These are phyloP conservation scores for Annulohypoxylon stygium DNA, from an alignment of 495 filamentous ascomycete genomes.

Conservation along the genomic window DNA sequence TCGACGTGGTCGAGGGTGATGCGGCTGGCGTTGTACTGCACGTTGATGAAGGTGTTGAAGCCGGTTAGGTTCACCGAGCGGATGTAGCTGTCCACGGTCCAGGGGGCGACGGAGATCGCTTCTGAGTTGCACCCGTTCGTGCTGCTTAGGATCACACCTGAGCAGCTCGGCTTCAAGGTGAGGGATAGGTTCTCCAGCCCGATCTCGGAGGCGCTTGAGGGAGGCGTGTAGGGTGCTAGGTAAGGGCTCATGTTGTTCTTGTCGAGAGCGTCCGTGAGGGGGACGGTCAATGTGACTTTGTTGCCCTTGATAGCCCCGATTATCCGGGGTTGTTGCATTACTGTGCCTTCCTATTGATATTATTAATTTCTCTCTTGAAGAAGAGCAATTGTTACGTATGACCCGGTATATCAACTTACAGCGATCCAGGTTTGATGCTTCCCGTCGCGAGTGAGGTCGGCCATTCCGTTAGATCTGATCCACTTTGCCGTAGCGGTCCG, in stretches of 20 bases:
- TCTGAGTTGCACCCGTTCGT: conserved; percentile 17
- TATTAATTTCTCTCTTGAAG: too few species aligned
- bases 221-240: conserved; percentile 21
- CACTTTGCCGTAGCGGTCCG: conserved; percentile 28
- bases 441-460: conserved; percentile 15
- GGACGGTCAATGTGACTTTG: conserved; percentile 29
- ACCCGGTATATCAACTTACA: too few species aligned
- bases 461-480: conserved; percentile 38
- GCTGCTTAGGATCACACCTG: conserved; percentile 21
- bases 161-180: conserved; percentile 30
- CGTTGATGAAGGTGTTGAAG: conserved; percentile 32
- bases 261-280: conserved; percentile 35
- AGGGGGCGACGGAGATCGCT: conserved; percentile 28
- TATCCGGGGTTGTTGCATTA: conserved; percentile 30
- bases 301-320: conserved; percentile 24
- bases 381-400: too few species aligned
- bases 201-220: conserved; percentile 4
- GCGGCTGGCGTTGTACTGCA: conserved; percentile 23
- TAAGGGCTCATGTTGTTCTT: conserved; percentile 24
- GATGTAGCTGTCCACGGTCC: conserved; percentile 26
- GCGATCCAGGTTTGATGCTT: conserved; percentile 31
- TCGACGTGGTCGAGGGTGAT: conserved; percentile 29
- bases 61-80: conserved; percentile 31
- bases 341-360: conserved; percentile 1
- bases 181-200: conserved; percentile 35